Evolutionary conservation across 2,329 filamentous ascomycete genomes (phyloP).

Genomic region (Scedosporium minutisporum): DNA sequence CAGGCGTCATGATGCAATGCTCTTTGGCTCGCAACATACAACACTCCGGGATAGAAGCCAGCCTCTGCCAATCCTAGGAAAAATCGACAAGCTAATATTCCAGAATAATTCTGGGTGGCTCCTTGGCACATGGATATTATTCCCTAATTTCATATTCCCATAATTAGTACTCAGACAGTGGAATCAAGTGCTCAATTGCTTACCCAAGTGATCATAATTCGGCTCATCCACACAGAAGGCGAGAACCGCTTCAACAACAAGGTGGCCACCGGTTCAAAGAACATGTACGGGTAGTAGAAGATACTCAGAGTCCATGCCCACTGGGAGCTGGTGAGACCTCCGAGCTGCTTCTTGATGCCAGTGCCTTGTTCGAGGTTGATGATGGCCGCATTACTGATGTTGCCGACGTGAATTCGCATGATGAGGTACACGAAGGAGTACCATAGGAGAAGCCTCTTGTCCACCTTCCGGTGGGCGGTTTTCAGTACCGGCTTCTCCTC

Average conservation of each 20-base stretch:
- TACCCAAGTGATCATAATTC: constrained; percentile 18
- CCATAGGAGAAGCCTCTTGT: constrained; percentile 15
- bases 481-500: constrained; percentile 8
- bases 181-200: neutral
- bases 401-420: constrained; percentile 16
- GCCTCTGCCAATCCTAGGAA: constrained; percentile 18
- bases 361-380: constrained; percentile 18
- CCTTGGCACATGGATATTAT: constrained; percentile 15
- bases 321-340: constrained; percentile 13
- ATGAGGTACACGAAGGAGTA: constrained; percentile 16
- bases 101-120: constrained; percentile 15
- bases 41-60: constrained; percentile 19
- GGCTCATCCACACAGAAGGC: constrained; percentile 16
- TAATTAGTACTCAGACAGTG: neutral
- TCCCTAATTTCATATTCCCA: constrained; percentile 6
- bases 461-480: constrained; percentile 14
- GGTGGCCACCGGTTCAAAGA: constrained; percentile 16
- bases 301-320: constrained; percentile 17
- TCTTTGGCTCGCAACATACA: constrained; percentile 1
- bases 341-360: constrained; percentile 16
- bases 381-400: constrained; percentile 18
- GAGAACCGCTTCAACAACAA: constrained; percentile 15
- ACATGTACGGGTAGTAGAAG: constrained; percentile 18
- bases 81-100: constrained; percentile 17
- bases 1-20: neutral